These are phyloP conservation scores for Fraxinus albicans DNA, from an alignment of 305 asterid genomes.

Conservation along the genomic window DNA sequence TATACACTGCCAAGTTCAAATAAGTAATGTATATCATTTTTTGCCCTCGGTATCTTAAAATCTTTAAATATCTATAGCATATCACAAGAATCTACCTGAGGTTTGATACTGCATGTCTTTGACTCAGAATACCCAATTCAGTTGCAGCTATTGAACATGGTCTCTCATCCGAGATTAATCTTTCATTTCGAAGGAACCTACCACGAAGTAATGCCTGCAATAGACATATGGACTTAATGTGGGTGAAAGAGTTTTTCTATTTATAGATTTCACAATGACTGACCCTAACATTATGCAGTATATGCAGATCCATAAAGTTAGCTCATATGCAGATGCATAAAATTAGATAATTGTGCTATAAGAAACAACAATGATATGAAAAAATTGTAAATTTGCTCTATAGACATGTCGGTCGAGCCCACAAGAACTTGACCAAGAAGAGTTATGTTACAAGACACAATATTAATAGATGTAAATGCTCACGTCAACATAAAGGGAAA, in stretches of 20 bases:
- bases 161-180: conserved; percentile 45
- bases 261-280: not conserved
- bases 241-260: not conserved
- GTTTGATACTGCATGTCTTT: conserved; percentile 66
- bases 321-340: not conserved
- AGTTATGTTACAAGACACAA: not conserved
- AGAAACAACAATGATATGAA: not conserved
- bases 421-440: not conserved
- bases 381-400: not conserved
- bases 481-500: not conserved
- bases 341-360: not conserved
- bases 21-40: not conserved
- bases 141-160: conserved; percentile 57
- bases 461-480: not conserved
- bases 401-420: not conserved
- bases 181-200: conserved; percentile 68
- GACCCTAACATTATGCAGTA: not conserved
- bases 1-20: not conserved
- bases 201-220: conserved; percentile 74
- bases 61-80: not conserved
- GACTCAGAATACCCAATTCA: conserved; percentile 69
- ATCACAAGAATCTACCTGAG: conserved; percentile 48
- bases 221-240: conserved; percentile 1
- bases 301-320: not conserved
- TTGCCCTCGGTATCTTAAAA: not conserved